Evolutionary conservation across 78 protist species (phyloP).

Genomic region (Dictyostelium capitatum): DNA sequence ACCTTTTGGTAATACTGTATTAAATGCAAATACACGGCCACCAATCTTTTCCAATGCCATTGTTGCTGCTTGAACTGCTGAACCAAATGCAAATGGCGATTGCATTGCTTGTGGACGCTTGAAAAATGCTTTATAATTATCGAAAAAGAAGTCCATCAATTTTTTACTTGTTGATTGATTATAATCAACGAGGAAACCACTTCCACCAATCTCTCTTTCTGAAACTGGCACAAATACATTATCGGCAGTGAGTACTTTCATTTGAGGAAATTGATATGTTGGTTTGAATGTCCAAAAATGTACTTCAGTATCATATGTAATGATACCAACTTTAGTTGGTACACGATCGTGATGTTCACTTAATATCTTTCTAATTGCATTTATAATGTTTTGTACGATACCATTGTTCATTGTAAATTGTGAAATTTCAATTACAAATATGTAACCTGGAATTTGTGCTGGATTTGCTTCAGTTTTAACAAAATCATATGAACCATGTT

Average conservation of each 20-base stretch:
- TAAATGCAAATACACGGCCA: constrained; percentile 56
- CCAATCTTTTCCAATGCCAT: constrained; percentile 71
- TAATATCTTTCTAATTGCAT: constrained; percentile 32
- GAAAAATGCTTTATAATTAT: constrained; percentile 37
- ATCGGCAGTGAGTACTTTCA: constrained; percentile 74
- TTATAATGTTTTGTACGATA: not conserved
- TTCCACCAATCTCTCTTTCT: not conserved
- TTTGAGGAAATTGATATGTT: constrained; percentile 56
- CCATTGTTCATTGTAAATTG: constrained; percentile 40
- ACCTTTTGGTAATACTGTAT: constrained; percentile 58
- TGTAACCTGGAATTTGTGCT: constrained; percentile 35
- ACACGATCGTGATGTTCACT: constrained; percentile 36
- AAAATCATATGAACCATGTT: constrained; percentile 55
- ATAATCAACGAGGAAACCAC: constrained; percentile 60
- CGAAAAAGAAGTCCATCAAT: constrained; percentile 65
- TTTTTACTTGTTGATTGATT: constrained; percentile 21
- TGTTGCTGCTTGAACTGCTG: constrained; percentile 72
- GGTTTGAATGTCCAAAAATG: constrained; percentile 81
- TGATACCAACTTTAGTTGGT: constrained; percentile 74
- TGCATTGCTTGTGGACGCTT: constrained; percentile 17
- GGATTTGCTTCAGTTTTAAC: constrained; percentile 11
- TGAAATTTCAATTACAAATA: constrained; percentile 63
- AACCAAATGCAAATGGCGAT: constrained; percentile 56
- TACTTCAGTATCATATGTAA: constrained; percentile 78
- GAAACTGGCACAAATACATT: constrained; percentile 79